phyloP scores from a whole-genome alignment of 306 rosid species.

The Quillaja saponaria region DNA sequence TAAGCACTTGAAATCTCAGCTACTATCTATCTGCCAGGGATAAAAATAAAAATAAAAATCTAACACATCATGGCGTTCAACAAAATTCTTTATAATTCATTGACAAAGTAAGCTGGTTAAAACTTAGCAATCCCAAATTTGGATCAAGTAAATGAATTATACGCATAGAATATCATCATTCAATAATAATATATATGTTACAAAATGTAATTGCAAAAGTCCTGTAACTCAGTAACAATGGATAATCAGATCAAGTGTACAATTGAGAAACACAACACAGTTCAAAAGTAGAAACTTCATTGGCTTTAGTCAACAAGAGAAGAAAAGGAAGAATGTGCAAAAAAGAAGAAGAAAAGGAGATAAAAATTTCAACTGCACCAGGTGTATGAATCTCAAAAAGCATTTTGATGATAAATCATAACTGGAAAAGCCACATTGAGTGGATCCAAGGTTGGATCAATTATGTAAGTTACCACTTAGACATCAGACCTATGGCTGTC shows the following conservation, averaged over 20 bases:
- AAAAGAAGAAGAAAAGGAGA: too few species aligned
- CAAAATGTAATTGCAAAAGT: too few species aligned
- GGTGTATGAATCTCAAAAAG: neutral
- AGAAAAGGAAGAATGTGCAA: neutral
- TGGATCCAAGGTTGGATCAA: conserved; percentile 8
- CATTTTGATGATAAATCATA: neutral
- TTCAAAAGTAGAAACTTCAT: neutral
- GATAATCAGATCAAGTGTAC: neutral
- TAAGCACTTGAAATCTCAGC: too few species aligned
- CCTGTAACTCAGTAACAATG: neutral
- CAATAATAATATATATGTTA: too few species aligned
- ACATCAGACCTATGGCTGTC: neutral
- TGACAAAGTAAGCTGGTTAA: too few species aligned
- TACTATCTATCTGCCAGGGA: too few species aligned
- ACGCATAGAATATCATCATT: too few species aligned
- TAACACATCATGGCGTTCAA: too few species aligned
- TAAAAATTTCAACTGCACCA: neutral
- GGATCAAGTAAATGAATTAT: too few species aligned
- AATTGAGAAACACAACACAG: neutral
- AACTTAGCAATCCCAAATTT: too few species aligned
- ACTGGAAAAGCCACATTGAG: conserved; percentile 1
- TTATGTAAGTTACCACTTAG: neutral
- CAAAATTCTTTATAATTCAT: too few species aligned
- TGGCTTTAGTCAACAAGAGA: neutral
- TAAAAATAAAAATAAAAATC: too few species aligned